Base-by-base conservation (phyloP, 2,329 filamentous ascomycete species). In the Epichloe gansuensis region DNA sequence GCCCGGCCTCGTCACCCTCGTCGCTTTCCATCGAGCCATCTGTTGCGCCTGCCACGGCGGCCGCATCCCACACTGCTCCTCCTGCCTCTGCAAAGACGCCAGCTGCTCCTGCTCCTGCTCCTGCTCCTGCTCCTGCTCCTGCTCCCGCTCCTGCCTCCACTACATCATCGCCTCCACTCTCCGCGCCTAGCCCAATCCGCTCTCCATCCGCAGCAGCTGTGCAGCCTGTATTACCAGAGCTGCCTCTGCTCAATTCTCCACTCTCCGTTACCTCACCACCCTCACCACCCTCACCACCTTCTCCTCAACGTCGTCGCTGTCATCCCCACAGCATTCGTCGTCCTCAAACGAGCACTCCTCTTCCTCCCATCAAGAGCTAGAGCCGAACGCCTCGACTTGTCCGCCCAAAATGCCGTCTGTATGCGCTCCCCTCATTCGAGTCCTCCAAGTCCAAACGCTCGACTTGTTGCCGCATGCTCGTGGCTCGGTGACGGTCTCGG, bases 391-490 rank as follows among this genome's bases (percentile, higher is more conserved):
- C 50, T 56, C 58, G 56, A 55, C 61, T 55, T 57, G 61, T 59
- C 62, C 67, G 63, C 63, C 65, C 70, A 76, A 69, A 61, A 80
- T 80, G 77, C 72, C 76, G 70, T 71, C 76, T 63, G 77, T 80
- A 76, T 71, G 76, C 58, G 53, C 57, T 17, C 46, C 54, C 41
- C 49, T 54, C 58, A 42, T 51, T 50, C 55, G 46, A 41, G 37
- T 23, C 21, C 35, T 38, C 43, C 43, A 42, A 25, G 44, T 35
- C 44, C 50, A 34, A 45, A 54, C 58, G 43, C 39, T 39, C 21
- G 17, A 31, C 37, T 37, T 37, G 46, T 51, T 56, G 48, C 50
- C 31, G 12, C 39, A 53, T 45, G 44, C 52, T 54, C 55, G 37
- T 54, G 51, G 46, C 51, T 53, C 52, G 31, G 51, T 57, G 48